Evolutionary conservation across 2,329 filamentous ascomycete genomes (phyloP), one percentile per base, ranked within the genome.

Genomic region (Talaromyces sp.): DNA sequence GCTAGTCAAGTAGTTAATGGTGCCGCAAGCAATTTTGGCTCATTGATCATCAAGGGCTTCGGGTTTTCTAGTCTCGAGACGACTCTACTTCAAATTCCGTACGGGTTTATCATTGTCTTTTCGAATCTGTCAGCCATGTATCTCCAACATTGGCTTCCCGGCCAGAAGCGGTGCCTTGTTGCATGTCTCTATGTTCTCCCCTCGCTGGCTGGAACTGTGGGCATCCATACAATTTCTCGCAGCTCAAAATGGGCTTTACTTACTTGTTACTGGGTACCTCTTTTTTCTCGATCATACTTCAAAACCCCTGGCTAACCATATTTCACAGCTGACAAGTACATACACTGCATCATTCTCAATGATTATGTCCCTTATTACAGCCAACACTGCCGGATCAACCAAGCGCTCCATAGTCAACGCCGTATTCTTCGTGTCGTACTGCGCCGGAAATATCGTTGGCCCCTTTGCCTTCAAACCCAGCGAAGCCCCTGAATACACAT

Each of bases 81-180:
- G 8, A 43, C 41, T 19, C 41, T 43, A n/a, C 41, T 43, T 7
- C 41, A 43, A n/a, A 43, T 43, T 19, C 41, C 41, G n/a, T 43
- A 43, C n/a, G 41, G 41, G 1, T 43, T 43, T 43, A 4, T 43
- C 3, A 43, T 43, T 19, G 5, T 43, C 16, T 43, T 43, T 4
- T 43, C 41, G 16, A 43, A 43, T 14, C 37, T 66, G 2, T 66
- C 65, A 2, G 65, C 65, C 6, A 66, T 66, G 65, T 66, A 66
- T 52, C 48, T 66, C 41, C 65, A 66, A 33, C 54, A 56, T 52
- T 66, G 65, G 62, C 62, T 66, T 13, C 61, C 65, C 1, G 65
- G 65, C 11, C 65, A 66, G 31, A 66, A 61, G 35, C 37, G 65
- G 9, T 66, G 65, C 24, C 19, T 66, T 31, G 65, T 66, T 7